Base-by-base conservation (phyloP, 495 filamentous ascomycete genomes). In the Hyaloscypha hepaticicola region DNA sequence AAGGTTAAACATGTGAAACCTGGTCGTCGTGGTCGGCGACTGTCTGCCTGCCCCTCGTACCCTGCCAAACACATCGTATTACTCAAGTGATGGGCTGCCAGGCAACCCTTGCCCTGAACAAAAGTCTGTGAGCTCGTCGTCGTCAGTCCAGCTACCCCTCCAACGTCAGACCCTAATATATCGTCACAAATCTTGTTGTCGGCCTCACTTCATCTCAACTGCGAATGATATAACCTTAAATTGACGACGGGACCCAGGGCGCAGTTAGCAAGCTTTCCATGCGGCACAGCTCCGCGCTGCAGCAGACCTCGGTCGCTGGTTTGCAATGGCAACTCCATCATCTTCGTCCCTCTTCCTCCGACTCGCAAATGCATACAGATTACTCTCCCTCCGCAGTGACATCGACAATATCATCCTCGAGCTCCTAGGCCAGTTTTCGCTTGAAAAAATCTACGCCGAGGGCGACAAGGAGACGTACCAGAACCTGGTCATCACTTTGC, bases 401-500 rank as follows among this genome's bases (percentile, higher is more conserved):
- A 58, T 76, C 45, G 74, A 78, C 62, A 70, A 73, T 58, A 73
- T 78, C 31, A 61, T 78, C 12, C 52, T 76, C 9, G 73, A 76
- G 58, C 66, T 78, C 22, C 68, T 78, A 8, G 76, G 76, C 31
- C 68, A 66, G 12, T 78, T 78, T 61, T 73, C 74, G 19, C 66
- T 78, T 25, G 76, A 78, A 28, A 76, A 70, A 61, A 72, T 78
- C 3, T 77, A 77, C 58, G 67, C 72, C 0, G 65, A 72, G 9
- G 55, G 49, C 22, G 58, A 69, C 55, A 67, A 65, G 45, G 67
- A 69, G 28, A 58, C 64, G 1, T 74, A 76, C 66, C 74, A 76
- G 55, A 55, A 69, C 24, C 55, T 74, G 49, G 70, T 76, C 31
- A 69, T 72, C 11, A 53, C 63, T 6, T 58, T 75, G 41, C 66